These are phyloP conservation scores for Helotiales sp. DNA, from an alignment of 2,329 filamentous ascomycete genomes.

Conservation along the genomic window DNA sequence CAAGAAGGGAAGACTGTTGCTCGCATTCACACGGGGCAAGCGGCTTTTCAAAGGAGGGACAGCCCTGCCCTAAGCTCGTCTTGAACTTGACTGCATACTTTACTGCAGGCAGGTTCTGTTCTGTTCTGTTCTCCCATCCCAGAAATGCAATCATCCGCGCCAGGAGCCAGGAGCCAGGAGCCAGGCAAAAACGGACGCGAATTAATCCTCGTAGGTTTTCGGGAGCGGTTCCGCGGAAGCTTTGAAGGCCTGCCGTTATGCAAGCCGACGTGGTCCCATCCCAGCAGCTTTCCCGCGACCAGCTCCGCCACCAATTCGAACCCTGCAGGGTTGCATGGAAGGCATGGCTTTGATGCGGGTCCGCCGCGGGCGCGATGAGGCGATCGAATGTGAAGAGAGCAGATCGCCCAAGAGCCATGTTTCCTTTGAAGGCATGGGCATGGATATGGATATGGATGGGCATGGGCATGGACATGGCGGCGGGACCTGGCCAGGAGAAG, in stretches of 20 bases:
- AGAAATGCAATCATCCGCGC: slow-evolving; percentile 11
- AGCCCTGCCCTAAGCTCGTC: slow-evolving; percentile 13
- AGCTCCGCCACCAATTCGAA: slow-evolving; percentile 15
- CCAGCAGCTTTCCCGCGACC: slow-evolving; percentile 5
- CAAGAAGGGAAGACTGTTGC: background rate
- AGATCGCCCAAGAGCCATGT: slow-evolving; percentile 5
- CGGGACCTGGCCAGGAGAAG: slow-evolving; percentile 7
- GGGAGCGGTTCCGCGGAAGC: slow-evolving; percentile 12
- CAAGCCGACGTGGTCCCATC: slow-evolving; percentile 13
- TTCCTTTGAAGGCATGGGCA: background rate
- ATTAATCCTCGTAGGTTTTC: slow-evolving; percentile 2
- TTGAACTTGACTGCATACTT: slow-evolving; percentile 10
- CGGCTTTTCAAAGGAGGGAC: slow-evolving; percentile 6
- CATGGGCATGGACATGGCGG: background rate
- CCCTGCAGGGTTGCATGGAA: background rate
- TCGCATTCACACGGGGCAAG: background rate
- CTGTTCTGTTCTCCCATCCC: background rate
- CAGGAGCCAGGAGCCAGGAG: slow-evolving; percentile 4
- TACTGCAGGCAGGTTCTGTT: background rate
- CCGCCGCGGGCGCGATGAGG: background rate
- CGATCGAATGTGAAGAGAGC: background rate
- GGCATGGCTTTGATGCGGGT: background rate
- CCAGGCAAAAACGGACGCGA: slow-evolving; percentile 2
- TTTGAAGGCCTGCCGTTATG: background rate
- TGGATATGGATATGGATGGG: too few relatives aligned